Evolutionary conservation across 1,284 basidiomycete species (phyloP), one percentile per base, ranked within the genome.

Genomic region (Cutaneotrichosporon daszewskae): DNA sequence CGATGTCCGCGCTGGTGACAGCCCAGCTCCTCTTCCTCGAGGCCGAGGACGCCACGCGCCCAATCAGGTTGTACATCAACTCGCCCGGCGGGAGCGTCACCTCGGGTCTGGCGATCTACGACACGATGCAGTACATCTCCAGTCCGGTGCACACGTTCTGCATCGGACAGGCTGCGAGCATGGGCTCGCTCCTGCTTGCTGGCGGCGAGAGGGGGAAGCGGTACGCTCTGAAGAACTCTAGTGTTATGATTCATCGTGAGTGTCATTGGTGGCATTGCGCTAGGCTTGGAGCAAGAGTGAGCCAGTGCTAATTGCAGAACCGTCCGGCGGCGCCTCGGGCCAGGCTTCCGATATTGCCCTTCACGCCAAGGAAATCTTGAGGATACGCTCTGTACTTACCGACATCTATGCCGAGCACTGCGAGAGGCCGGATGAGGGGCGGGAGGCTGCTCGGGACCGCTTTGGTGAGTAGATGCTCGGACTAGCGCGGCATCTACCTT

Each of bases 211-310:
- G 77, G 54, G 90, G 89, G 17, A 87, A 90, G 68, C 77, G 90
- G 27, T 89, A 88, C 62, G 85, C 85, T 54, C 77, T 95, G 37
- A 88, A 88, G 10, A 86, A 95, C 63, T 83, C 88, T 17, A 88
- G 84, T 62, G 88, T 95, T 57, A 95, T 95, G 90, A 95, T 95
- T 40, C 90, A 95, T 68, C 90, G 89, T 90, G 68, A 67, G 87
- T 76, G 35, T 23, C 31, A 36, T 45, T 50, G 52, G 2, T 19
- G 17, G 11, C 10, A 9, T 33, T 8, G 9, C 13, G 13, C 13
- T 18, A 24, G 5, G 24, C n/a, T n/a, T n/a, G n/a, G n/a, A n/a
- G n/a, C n/a, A n/a, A n/a, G n/a, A n/a, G n/a, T n/a, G n/a, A n/a
- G n/a, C 10, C 18, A 5, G 14, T 6, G 33, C 40, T 42, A 12